phyloP scores from a whole-genome alignment of 2,329 filamentous ascomycete genomes.

The Cryphonectria radicalis region DNA sequence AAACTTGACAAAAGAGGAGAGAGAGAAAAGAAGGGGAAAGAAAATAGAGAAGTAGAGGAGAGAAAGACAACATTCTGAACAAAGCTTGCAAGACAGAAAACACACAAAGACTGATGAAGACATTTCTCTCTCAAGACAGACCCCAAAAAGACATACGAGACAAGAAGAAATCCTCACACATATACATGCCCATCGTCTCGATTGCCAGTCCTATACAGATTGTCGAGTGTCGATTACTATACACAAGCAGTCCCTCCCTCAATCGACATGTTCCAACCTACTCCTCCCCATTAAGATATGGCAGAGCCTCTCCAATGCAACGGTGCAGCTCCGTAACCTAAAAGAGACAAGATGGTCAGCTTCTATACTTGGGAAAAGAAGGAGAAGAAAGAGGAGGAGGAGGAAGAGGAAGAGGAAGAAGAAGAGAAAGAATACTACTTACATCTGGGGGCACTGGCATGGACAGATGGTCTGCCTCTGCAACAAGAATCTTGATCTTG shows the following conservation, averaged over 20 bases:
- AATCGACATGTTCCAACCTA: not conserved
- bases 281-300: slow-evolving; percentile 20
- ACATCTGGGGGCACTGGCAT: slow-evolving; percentile 28
- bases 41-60: no score
- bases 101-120: no score
- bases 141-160: no score
- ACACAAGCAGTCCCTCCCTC: not conserved
- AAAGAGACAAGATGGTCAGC: not conserved
- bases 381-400: not conserved
- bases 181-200: no score
- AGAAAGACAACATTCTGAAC: no score
- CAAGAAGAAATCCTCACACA: no score
- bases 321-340: slow-evolving; percentile 21
- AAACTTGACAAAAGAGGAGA: no score
- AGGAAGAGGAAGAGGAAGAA: not conserved
- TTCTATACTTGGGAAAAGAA: not conserved
- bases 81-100: no score
- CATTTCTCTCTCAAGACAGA: no score
- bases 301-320: slow-evolving; percentile 20
- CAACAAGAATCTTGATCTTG: slow-evolving; percentile 24
- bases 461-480: slow-evolving; percentile 24
- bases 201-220: no score
- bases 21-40: no score
- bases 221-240: not conserved
- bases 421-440: not conserved